phyloP scores from a whole-genome alignment of 352 stramenopile species.

The Pythium coloratum region DNA sequence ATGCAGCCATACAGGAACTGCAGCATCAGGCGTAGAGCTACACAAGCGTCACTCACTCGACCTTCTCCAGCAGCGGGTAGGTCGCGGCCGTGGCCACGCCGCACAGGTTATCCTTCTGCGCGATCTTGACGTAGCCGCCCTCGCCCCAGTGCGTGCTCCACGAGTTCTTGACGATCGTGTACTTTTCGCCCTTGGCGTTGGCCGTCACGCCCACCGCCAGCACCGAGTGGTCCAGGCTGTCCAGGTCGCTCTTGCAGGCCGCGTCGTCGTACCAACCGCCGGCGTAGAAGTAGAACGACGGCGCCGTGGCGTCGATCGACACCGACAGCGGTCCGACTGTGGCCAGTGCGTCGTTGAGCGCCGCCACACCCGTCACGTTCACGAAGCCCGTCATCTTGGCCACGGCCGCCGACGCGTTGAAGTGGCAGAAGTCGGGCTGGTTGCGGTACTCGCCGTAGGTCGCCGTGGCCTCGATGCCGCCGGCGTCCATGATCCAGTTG shows the following conservation, averaged over 20 bases:
- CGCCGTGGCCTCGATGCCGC: conserved; percentile 70
- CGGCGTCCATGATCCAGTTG: conserved; percentile 83
- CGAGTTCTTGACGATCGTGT: conserved; percentile 95
- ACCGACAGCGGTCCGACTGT: conserved; percentile 86
- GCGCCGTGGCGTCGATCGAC: conserved; percentile 82
- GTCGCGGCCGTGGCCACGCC: conserved; percentile 90
- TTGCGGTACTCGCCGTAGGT: conserved; percentile 90
- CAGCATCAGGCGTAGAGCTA: background rate
- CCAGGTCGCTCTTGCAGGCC: conserved; percentile 88
- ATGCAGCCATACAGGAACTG: background rate
- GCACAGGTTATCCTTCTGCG: conserved; percentile 94
- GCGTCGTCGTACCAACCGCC: conserved; percentile 86
- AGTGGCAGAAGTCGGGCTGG: conserved; percentile 88
- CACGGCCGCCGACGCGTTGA: conserved; percentile 70
- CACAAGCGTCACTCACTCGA: background rate
- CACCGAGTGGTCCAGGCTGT: conserved; percentile 92
- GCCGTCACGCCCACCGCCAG: conserved; percentile 90
- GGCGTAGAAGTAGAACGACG: conserved; percentile 90
- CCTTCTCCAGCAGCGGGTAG: conserved; percentile 69
- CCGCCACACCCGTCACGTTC: conserved; percentile 73
- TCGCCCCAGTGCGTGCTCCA: conserved; percentile 95
- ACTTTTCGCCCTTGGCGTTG: conserved; percentile 84
- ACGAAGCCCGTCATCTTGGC: conserved; percentile 76
- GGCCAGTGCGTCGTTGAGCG: conserved; percentile 79
- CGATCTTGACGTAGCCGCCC: conserved; percentile 91